Conservation (phyloP, 1,284 basidiomycete genomes). For the Sanguinoderma infundibulare region DNA sequence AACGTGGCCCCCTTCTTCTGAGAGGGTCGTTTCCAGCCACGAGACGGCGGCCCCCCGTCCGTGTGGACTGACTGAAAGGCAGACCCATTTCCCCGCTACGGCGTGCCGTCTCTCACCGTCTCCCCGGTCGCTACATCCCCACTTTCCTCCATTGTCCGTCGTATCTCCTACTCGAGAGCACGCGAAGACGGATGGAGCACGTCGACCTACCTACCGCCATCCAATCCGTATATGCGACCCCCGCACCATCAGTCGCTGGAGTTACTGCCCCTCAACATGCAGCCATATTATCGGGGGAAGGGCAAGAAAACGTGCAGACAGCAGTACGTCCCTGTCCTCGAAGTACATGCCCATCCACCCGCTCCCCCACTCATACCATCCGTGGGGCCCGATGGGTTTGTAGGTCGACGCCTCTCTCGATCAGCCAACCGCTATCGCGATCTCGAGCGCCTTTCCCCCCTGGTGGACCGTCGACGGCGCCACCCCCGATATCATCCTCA, state of each 20-base stretch:
- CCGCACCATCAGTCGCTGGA: not conserved
- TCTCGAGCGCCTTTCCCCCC: conserved; percentile 20
- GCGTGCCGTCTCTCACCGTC: not conserved
- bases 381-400: not conserved
- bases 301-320: not conserved
- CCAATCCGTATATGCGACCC: not conserved
- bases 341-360: not conserved
- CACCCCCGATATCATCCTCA: conserved; percentile 9
- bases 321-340: conserved; percentile 1
- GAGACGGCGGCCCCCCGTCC: not conserved
- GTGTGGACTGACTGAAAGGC: not conserved
- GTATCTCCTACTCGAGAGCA: not conserved
- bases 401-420: conserved; percentile 12
- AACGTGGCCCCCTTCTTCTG: not conserved
- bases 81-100: not conserved
- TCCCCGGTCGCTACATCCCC: not conserved
- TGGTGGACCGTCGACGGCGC: not conserved
- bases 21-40: not conserved
- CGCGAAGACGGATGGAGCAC: not conserved
- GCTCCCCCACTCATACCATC: not conserved
- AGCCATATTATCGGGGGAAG: not conserved
- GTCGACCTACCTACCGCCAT: not conserved
- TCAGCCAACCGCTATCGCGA: conserved; percentile 4
- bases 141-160: not conserved
- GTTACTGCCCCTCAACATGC: not conserved